Evolutionary conservation across 2,329 filamentous ascomycete species (phyloP).

Genomic region (Hymenoscyphus fraxineus): DNA sequence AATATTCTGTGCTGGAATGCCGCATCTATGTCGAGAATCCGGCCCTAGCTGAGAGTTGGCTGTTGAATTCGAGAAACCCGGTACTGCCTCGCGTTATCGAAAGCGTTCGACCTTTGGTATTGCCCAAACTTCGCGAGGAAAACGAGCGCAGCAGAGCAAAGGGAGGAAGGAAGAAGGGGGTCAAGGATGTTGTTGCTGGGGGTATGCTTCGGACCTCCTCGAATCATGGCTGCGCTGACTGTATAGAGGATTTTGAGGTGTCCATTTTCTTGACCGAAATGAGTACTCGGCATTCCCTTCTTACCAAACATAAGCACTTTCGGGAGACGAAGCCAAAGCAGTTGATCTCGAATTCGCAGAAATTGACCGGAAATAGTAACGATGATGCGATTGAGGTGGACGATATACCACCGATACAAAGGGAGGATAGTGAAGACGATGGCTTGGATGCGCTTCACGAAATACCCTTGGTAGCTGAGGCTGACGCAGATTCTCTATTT

Average conservation of each 20-base stretch:
- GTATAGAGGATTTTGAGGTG: constrained; percentile 86
- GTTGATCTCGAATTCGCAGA: constrained; percentile 54
- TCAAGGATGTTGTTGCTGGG: constrained; percentile 83
- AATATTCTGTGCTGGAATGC: constrained; percentile 92
- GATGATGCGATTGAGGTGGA: constrained; percentile 44
- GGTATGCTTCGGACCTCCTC: constrained; percentile 46
- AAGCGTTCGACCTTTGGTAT: constrained; percentile 76
- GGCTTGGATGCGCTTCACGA: constrained; percentile 23
- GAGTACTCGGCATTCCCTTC: constrained; percentile 76
- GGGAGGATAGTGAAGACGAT: constrained; percentile 30
- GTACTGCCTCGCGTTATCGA: constrained; percentile 80
- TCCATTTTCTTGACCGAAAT: constrained; percentile 90
- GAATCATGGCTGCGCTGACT: constrained; percentile 17
- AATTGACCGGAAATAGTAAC: constrained; percentile 53
- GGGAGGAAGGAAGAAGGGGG: constrained; percentile 63
- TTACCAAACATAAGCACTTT: constrained; percentile 81
- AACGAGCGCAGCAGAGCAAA: constrained; percentile 56
- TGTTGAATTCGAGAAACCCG: constrained; percentile 72
- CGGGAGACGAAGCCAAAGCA: constrained; percentile 49
- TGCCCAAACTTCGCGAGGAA: constrained; percentile 90
- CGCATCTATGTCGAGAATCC: constrained; percentile 95
- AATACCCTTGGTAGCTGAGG: constrained; percentile 26
- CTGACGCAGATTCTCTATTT: constrained; percentile 32
- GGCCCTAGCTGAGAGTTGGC: constrained; percentile 74
- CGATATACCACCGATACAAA: constrained; percentile 25